phyloP scores from a whole-genome alignment of 352 stramenopile genomes.

The Phytopythium helicoides region DNA sequence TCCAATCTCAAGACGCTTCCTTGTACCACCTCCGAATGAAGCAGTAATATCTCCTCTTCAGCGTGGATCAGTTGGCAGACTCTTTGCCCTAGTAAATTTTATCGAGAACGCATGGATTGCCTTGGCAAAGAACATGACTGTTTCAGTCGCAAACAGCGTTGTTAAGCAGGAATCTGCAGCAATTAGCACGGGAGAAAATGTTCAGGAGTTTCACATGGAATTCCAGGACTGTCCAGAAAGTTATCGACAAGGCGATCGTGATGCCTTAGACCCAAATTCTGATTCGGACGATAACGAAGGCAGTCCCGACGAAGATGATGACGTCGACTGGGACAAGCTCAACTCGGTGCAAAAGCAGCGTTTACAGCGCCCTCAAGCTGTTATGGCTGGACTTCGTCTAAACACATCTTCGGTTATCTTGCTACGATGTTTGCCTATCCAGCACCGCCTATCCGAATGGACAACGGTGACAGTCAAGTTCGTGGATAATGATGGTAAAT shows the following conservation, averaged over 20 bases:
- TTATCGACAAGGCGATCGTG: too few relatives aligned
- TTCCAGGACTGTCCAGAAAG: conserved; percentile 10
- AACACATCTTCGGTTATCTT: too few relatives aligned
- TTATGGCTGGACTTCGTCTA: too few relatives aligned
- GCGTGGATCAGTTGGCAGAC: neutral
- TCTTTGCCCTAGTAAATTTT: neutral
- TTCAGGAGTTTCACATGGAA: conserved; percentile 43
- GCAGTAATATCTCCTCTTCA: neutral
- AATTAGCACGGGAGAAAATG: conserved; percentile 22
- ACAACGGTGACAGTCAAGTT: too few relatives aligned
- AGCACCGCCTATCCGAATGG: too few relatives aligned
- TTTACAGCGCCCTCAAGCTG: too few relatives aligned
- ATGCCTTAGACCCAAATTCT: too few relatives aligned
- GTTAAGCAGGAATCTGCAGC: conserved; percentile 19
- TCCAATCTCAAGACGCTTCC: conserved; percentile 33
- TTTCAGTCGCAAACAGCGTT: conserved; percentile 17
- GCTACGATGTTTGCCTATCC: too few relatives aligned
- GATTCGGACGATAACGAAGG: too few relatives aligned
- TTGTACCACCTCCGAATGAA: neutral
- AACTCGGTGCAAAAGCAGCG: too few relatives aligned
- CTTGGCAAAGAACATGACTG: conserved; percentile 25
- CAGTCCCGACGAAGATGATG: neutral
- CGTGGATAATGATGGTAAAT: too few relatives aligned
- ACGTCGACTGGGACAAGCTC: neutral
- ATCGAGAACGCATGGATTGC: conserved; percentile 44